phyloP scores from a whole-genome alignment of 345 rosid species.

The Noccaea caerulescens region DNA sequence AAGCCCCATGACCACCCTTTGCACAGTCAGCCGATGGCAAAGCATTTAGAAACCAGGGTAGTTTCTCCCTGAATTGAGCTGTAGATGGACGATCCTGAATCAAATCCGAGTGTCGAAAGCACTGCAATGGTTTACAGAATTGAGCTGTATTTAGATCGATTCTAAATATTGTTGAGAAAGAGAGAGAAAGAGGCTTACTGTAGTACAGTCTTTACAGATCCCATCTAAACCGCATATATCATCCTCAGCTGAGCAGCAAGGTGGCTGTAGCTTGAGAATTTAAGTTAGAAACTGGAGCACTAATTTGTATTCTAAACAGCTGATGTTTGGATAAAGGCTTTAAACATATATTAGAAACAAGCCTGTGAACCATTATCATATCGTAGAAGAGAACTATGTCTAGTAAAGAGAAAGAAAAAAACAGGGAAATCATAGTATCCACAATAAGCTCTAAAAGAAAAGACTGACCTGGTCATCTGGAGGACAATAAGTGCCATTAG shows the following conservation, averaged over 20 bases:
- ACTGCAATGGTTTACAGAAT: constrained; percentile 58
- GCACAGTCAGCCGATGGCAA: constrained; percentile 99
- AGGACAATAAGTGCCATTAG: constrained; percentile 81
- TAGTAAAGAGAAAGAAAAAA: constrained; percentile 1
- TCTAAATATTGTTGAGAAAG: constrained; percentile 23
- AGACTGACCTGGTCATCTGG: constrained; percentile 92
- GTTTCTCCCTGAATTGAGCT: constrained; percentile 76
- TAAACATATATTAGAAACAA: constrained; percentile 12
- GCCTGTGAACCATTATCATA: constrained; percentile 22
- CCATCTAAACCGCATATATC: constrained; percentile 73
- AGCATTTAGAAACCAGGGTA: constrained; percentile 89
- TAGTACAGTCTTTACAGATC: constrained; percentile 89
- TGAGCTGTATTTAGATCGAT: constrained; percentile 14
- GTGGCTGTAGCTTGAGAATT: constrained; percentile 60
- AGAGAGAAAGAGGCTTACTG: constrained; percentile 53
- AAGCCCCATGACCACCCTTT: constrained; percentile 99
- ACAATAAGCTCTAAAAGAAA: constrained; percentile 26
- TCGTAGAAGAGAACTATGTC: constrained; percentile 21
- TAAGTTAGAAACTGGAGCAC: constrained; percentile 29
- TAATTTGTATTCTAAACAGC: constrained; percentile 31
- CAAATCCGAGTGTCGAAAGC: constrained; percentile 85
- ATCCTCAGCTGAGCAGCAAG: constrained; percentile 82
- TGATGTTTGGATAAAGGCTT: constrained; percentile 30
- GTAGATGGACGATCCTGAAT: constrained; percentile 76
- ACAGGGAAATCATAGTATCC: constrained; percentile 19